Evolutionary conservation across 129 eudicot species (phyloP).

Genomic region (Flaveria brownii): DNA sequence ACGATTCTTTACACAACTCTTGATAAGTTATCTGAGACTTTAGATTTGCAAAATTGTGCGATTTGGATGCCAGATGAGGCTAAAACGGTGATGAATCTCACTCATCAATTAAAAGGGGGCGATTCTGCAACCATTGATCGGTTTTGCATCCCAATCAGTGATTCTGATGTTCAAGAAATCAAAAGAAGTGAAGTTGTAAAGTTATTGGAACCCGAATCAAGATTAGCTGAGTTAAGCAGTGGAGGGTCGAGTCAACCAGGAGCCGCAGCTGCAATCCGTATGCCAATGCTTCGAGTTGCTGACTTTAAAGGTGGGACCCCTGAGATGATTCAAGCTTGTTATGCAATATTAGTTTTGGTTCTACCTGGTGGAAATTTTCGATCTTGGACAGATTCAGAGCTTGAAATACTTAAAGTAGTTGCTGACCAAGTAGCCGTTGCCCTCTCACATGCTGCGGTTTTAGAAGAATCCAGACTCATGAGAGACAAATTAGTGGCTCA

Average conservation of each 20-base stretch:
- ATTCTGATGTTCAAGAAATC: slow-evolving; percentile 58
- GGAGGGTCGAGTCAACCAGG: slow-evolving; percentile 53
- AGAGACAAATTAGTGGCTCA: slow-evolving; percentile 65
- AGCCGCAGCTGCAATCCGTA: slow-evolving; percentile 69
- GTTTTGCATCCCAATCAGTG: slow-evolving; percentile 41
- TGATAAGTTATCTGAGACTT: slow-evolving; percentile 69
- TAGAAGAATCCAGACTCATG: slow-evolving; percentile 73
- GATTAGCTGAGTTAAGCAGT: slow-evolving; percentile 53
- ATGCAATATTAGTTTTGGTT: slow-evolving; percentile 68
- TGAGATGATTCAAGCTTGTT: slow-evolving; percentile 61
- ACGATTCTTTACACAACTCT: slow-evolving; percentile 76
- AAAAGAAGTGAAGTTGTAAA: slow-evolving; percentile 57
- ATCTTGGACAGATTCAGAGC: slow-evolving; percentile 58
- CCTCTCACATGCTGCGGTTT: slow-evolving; percentile 76
- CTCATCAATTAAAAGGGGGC: slow-evolving; percentile 60
- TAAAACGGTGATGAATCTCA: slow-evolving; percentile 60
- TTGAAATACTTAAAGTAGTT: slow-evolving; percentile 63
- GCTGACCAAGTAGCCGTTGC: slow-evolving; percentile 92
- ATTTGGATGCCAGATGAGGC: slow-evolving; percentile 80
- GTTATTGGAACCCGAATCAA: slow-evolving; percentile 54
- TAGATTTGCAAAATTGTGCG: slow-evolving; percentile 72
- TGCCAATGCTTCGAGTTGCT: slow-evolving; percentile 79
- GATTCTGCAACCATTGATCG: slow-evolving; percentile 24
- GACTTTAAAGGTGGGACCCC: slow-evolving; percentile 77
- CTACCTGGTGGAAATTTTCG: slow-evolving; percentile 53